These are phyloP conservation scores for Setaria italica DNA, from an alignment of 202 grass and related monocot genomes.

Conservation along the genomic window DNA sequence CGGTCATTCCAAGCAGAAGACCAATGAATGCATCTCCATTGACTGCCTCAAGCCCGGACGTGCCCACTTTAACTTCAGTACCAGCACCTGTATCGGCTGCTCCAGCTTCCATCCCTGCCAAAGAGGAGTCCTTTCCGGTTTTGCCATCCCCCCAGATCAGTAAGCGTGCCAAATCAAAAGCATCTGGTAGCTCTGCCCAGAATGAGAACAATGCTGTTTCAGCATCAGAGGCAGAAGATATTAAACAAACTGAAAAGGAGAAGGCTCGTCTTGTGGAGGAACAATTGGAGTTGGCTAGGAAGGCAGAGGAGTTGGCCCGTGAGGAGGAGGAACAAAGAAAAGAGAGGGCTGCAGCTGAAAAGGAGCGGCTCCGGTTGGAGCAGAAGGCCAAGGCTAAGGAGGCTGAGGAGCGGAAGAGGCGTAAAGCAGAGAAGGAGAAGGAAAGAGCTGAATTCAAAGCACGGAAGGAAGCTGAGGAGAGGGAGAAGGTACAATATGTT, in stretches of 20 bases:
- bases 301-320: constrained; percentile 61
- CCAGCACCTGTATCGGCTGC: constrained; percentile 38
- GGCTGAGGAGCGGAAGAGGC: constrained; percentile 89
- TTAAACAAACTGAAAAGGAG: constrained; percentile 63
- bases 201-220: constrained; percentile 45
- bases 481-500: constrained; percentile 65
- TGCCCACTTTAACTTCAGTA: constrained; percentile 30
- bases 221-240: constrained; percentile 45
- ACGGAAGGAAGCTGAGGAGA: constrained; percentile 77
- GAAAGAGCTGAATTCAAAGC: constrained; percentile 76
- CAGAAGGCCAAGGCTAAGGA: constrained; percentile 94
- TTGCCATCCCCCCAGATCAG: constrained; percentile 44
- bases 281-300: constrained; percentile 62
- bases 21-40: constrained; percentile 35
- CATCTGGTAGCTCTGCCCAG: constrained; percentile 47
- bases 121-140: constrained; percentile 59
- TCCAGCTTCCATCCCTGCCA: constrained; percentile 31
- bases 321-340: constrained; percentile 65
- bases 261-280: constrained; percentile 56
- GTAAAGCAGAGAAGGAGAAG: constrained; percentile 71
- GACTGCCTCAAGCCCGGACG: constrained; percentile 28
- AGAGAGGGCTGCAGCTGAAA: constrained; percentile 73
- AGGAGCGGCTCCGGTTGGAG: constrained; percentile 67
- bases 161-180: constrained; percentile 63
- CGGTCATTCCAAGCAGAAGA: constrained; percentile 52